These are phyloP conservation scores for Lolium perenne DNA, from an alignment of 176 grass and related monocot species.

Conservation along the genomic window DNA sequence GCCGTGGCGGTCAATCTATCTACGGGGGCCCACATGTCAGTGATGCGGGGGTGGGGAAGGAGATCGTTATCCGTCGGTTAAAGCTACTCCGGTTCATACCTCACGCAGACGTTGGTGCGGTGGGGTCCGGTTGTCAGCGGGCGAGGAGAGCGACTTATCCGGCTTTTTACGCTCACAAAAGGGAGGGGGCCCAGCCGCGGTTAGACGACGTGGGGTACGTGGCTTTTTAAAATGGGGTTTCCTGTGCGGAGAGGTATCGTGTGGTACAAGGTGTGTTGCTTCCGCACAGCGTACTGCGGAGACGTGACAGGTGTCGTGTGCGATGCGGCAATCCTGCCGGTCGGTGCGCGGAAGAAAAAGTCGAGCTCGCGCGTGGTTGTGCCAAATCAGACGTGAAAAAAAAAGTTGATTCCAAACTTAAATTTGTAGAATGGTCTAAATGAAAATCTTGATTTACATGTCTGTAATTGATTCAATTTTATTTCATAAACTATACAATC, in stretches of 20 bases:
- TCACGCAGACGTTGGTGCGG: not conserved
- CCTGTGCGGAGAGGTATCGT: conserved; percentile 19
- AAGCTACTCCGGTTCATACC: not conserved
- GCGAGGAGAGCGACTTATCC: not conserved
- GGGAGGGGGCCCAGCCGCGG: not conserved
- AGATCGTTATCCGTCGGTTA: not conserved
- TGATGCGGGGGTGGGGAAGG: not conserved
- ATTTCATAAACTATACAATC: no score
- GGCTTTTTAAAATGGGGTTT: not conserved
- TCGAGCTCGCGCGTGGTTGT: no score
- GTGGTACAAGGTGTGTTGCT: conserved; percentile 34
- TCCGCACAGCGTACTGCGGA: not conserved
- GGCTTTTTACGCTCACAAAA: not conserved
- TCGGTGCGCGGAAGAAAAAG: no score
- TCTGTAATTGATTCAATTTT: no score
- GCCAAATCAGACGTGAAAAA: no score
- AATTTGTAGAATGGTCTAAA: no score
- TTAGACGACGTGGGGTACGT: not conserved
- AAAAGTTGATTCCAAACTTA: no score
- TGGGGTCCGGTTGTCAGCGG: not conserved
- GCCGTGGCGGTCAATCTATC: conserved; percentile 36
- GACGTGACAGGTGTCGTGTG: conserved; percentile 37
- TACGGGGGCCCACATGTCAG: not conserved
- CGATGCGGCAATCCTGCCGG: not conserved
- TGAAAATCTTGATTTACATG: no score